phyloP scores from a whole-genome alignment of 2,329 filamentous ascomycete species.

The Ophiostoma piceae region DNA sequence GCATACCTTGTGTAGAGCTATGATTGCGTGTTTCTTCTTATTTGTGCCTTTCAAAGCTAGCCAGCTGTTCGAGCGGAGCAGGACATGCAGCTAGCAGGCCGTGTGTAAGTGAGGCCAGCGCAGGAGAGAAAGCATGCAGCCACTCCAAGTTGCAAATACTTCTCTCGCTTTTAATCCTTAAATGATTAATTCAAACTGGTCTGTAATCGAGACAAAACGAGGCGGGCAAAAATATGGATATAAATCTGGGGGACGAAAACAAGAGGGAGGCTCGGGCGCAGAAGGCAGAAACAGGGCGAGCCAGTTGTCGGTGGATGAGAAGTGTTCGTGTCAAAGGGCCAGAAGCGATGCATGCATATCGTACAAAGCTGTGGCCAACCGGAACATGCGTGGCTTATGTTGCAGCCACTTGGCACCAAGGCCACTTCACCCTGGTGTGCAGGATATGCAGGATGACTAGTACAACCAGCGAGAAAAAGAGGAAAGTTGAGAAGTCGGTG shows the following conservation, averaged over 20 bases:
- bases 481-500: neutral
- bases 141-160: neutral
- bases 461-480: neutral
- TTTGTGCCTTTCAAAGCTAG: neutral
- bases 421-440: neutral
- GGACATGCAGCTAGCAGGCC: constrained; percentile 2
- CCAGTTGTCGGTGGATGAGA: neutral
- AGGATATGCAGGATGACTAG: neutral
- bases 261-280: neutral
- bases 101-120: neutral
- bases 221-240: no score
- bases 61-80: neutral
- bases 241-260: neutral
- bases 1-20: neutral
- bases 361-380: constrained; percentile 4
- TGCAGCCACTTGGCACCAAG: constrained; percentile 16
- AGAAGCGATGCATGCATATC: neutral
- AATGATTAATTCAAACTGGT: neutral
- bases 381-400: constrained; percentile 12
- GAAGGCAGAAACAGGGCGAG: neutral
- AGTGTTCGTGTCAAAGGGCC: neutral
- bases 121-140: neutral
- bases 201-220: no score
- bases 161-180: neutral
- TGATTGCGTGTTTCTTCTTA: neutral